Evolutionary conservation across 2,329 filamentous ascomycete species (phyloP).

Genomic region (Hymenoscyphus fraxineus): DNA sequence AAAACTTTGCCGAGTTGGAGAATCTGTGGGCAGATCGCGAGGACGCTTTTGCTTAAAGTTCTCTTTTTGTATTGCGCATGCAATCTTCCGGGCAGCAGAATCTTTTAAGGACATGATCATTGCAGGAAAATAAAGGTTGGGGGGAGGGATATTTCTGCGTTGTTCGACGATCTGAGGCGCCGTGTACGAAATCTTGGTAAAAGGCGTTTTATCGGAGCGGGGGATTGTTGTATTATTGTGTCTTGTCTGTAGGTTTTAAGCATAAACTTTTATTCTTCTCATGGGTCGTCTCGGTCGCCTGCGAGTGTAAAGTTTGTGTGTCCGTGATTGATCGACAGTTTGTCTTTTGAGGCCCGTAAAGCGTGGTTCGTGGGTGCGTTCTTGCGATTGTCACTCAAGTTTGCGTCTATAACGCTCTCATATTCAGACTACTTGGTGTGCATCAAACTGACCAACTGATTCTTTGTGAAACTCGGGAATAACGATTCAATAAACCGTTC

Average conservation of each 20-base stretch:
- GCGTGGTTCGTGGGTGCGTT: neutral
- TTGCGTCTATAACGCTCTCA: neutral
- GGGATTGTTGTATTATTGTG: conserved; percentile 15
- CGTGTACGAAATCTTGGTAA: conserved; percentile 23
- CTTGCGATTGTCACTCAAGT: neutral
- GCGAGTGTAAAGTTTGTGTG: neutral
- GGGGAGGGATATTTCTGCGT: conserved; percentile 15
- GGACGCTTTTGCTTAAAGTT: conserved; percentile 81
- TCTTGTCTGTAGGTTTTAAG: conserved; percentile 1
- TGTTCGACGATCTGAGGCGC: conserved; percentile 9
- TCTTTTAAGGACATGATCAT: conserved; percentile 7
- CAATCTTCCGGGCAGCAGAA: neutral
- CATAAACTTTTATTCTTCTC: neutral
- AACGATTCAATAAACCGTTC: no score
- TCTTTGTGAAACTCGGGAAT: no score
- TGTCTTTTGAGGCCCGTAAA: neutral
- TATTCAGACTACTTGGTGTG: no score
- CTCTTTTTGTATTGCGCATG: conserved; percentile 4
- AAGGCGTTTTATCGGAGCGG: conserved; percentile 27
- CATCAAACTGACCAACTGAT: no score
- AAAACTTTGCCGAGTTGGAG: conserved; percentile 94
- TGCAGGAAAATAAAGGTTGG: conserved; percentile 14
- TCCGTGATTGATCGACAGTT: conserved; percentile 1
- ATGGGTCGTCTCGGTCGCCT: neutral
- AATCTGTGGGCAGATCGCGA: conserved; percentile 92